Evolutionary conservation across 2,329 filamentous ascomycete genomes (phyloP).

Genomic region (Exserohilum turcica): DNA sequence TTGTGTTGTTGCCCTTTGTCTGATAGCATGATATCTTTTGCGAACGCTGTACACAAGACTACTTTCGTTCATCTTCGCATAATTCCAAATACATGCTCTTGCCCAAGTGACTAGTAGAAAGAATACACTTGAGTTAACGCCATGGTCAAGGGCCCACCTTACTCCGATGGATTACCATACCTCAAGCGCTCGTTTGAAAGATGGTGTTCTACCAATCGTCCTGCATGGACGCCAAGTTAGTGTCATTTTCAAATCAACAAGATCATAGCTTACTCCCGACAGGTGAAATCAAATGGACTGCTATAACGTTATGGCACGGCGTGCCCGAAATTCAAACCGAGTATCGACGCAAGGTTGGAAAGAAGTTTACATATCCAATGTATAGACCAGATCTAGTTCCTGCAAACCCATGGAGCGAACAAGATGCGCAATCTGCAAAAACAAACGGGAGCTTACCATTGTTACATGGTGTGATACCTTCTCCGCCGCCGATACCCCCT

Average conservation of each 20-base stretch:
- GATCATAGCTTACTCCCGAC: neutral
- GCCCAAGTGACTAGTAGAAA: too few species aligned
- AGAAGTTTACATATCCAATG: neutral
- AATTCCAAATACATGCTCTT: too few species aligned
- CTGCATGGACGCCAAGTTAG: neutral
- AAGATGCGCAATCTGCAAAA: neutral
- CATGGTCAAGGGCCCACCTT: slow-evolving; percentile 1
- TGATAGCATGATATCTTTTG: too few species aligned
- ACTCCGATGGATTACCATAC: neutral
- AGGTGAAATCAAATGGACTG: neutral
- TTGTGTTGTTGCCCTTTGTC: too few species aligned
- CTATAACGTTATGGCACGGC: neutral
- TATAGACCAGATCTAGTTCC: neutral
- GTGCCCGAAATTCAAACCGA: neutral
- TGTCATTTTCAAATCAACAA: too few species aligned
- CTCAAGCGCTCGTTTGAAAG: slow-evolving; percentile 1
- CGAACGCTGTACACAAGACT: too few species aligned
- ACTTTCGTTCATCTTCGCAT: too few species aligned
- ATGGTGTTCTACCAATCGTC: neutral
- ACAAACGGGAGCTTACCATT: neutral
- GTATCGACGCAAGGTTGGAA: neutral
- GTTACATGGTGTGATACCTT: neutral
- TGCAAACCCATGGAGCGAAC: neutral
- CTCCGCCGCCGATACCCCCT: neutral
- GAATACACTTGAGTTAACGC: neutral